Conservation (phyloP, 148 eudicot species). For the Drosera capensis region DNA sequence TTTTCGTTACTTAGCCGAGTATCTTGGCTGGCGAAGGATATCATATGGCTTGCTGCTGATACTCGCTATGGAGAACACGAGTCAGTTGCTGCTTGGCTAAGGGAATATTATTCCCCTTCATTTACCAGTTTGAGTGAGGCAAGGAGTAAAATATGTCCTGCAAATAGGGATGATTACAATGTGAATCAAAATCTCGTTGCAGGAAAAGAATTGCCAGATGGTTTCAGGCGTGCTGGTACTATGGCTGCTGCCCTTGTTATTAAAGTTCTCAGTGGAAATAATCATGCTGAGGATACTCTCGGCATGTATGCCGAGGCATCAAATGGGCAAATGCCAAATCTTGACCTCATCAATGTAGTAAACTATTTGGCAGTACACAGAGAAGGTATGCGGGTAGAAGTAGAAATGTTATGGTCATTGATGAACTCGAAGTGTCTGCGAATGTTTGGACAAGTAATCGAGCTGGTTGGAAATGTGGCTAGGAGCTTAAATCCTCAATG, state of each 20-base stretch:
- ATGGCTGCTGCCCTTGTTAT: conserved; percentile 95
- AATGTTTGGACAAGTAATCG: conserved; percentile 38
- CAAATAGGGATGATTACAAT: conserved; percentile 9
- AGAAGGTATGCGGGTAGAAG: conserved; percentile 63
- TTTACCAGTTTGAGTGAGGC: conserved; percentile 23
- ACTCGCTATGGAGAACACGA: conserved; percentile 76
- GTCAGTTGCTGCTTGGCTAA: conserved; percentile 74
- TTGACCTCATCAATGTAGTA: conserved; percentile 85
- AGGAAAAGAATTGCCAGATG: conserved; percentile 19
- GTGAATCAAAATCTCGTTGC: conserved; percentile 6
- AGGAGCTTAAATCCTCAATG: conserved; percentile 63
- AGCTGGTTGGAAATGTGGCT: conserved; percentile 48
- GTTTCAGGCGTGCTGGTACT: conserved; percentile 86
- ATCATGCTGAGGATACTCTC: conserved; percentile 35
- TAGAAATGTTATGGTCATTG: conserved; percentile 53
- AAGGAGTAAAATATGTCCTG: conserved; percentile 23
- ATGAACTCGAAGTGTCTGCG: conserved; percentile 48
- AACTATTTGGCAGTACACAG: conserved; percentile 85
- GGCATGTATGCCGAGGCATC: conserved; percentile 88
- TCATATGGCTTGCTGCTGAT: conserved; percentile 97
- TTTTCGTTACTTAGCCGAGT: conserved; percentile 68
- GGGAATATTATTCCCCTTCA: conserved; percentile 62
- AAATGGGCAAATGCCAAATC: conserved; percentile 98
- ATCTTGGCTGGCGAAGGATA: conserved; percentile 91
- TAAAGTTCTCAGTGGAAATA: conserved; percentile 42